Evolutionary conservation across 2,329 filamentous ascomycete species (phyloP).

Genomic region (Trichophyton benhamiae): DNA sequence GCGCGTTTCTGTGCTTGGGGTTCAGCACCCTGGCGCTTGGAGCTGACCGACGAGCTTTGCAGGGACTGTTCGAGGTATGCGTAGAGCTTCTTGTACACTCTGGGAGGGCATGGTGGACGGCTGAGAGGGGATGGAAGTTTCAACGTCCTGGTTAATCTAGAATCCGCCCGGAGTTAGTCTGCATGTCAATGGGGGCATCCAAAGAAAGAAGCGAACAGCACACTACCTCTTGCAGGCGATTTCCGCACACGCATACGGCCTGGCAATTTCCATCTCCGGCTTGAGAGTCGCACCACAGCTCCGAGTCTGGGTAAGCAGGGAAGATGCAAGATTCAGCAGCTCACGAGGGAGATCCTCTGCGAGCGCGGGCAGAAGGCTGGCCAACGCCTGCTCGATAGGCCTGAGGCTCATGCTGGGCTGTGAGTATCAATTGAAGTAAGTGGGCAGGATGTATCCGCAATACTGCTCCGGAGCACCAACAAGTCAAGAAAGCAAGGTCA

Average conservation of each 20-base stretch:
- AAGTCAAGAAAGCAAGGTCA: not conserved
- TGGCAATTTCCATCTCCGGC: constrained; percentile 75
- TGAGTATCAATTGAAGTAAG: not conserved
- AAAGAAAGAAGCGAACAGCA: not conserved
- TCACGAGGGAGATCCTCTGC: constrained; percentile 53
- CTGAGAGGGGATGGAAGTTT: constrained; percentile 66
- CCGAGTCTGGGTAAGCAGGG: constrained; percentile 68
- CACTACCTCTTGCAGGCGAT: constrained; percentile 72
- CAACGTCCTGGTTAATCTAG: constrained; percentile 60
- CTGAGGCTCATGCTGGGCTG: constrained; percentile 50
- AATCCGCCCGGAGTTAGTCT: not conserved
- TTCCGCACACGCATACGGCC: constrained; percentile 72
- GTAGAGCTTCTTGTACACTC: constrained; percentile 74
- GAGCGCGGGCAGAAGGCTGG: constrained; percentile 62
- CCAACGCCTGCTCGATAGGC: constrained; percentile 59
- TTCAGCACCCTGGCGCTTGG: constrained; percentile 26
- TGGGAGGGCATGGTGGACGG: constrained; percentile 63
- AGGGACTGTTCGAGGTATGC: constrained; percentile 65
- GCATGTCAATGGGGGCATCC: not conserved
- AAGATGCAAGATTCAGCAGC: constrained; percentile 59
- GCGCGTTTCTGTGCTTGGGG: constrained; percentile 3
- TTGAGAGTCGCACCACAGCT: constrained; percentile 66
- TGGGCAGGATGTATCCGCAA: not conserved
- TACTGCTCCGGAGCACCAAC: not conserved
- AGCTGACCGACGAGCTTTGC: constrained; percentile 21